Conservation (phyloP, 179 eudicot genomes). For the Spinacia oleracea region DNA sequence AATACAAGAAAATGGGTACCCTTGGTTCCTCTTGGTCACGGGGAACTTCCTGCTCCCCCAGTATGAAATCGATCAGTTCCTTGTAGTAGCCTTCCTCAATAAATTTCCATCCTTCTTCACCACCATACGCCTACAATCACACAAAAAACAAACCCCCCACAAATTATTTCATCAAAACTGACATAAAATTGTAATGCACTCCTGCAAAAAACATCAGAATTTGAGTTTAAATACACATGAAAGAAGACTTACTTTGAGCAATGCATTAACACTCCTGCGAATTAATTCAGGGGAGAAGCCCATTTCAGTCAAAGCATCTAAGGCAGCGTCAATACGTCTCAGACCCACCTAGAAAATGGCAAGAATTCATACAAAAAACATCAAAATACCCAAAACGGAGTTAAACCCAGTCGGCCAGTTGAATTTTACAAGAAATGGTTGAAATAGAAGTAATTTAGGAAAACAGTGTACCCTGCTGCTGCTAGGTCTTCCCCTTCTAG, state of each 20-base stretch:
- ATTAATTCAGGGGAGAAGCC: constrained; percentile 26
- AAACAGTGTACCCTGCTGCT: background rate
- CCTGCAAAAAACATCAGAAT: too few relatives aligned
- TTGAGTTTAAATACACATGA: background rate
- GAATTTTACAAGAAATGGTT: background rate
- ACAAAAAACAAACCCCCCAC: background rate
- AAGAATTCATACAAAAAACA: background rate
- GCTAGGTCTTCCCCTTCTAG: constrained; percentile 24
- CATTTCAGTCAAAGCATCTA: constrained; percentile 35
- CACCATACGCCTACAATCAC: constrained; percentile 37
- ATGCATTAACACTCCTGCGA: constrained; percentile 23
- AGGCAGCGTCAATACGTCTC: constrained; percentile 36
- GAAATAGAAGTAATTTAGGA: background rate
- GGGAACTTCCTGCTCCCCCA: constrained; percentile 23
- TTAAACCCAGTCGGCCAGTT: background rate
- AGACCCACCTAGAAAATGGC: constrained; percentile 33
- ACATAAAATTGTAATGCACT: background rate
- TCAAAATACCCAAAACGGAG: background rate
- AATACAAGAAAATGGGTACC: constrained; percentile 6
- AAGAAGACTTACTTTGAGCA: constrained; percentile 23
- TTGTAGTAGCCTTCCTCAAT: constrained; percentile 35
- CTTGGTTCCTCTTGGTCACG: constrained; percentile 17
- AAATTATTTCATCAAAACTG: background rate
- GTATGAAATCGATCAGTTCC: constrained; percentile 22
- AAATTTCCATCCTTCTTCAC: constrained; percentile 35